Conservation (phyloP, 2,329 filamentous ascomycete species). For the Pseudocercospora crystallina region DNA sequence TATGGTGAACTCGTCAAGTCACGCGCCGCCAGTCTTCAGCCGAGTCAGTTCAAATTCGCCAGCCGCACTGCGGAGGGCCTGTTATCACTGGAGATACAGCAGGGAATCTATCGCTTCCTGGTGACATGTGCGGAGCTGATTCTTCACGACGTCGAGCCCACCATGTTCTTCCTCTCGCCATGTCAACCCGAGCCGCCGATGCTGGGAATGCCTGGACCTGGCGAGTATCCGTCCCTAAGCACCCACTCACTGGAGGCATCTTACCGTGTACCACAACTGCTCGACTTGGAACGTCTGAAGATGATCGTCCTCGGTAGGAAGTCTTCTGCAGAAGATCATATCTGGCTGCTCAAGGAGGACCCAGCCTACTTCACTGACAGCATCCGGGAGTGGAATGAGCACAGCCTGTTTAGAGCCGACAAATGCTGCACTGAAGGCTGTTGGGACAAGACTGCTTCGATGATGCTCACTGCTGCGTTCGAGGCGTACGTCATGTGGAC, state of each 20-base stretch:
- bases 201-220: neutral
- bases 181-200: slow-evolving; percentile 15
- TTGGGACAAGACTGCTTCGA: slow-evolving; percentile 17
- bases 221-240: slow-evolving; percentile 17
- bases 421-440: slow-evolving; percentile 7
- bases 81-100: slow-evolving; percentile 53
- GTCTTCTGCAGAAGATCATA: slow-evolving; percentile 52
- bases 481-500: slow-evolving; percentile 23
- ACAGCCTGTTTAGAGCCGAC: slow-evolving; percentile 41
- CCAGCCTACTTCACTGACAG: slow-evolving; percentile 55
- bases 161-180: slow-evolving; percentile 17
- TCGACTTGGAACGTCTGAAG: slow-evolving; percentile 50
- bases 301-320: slow-evolving; percentile 46
- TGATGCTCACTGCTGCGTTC: slow-evolving; percentile 23
- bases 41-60: slow-evolving; percentile 12
- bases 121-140: slow-evolving; percentile 49
- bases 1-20: slow-evolving; percentile 28
- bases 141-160: slow-evolving; percentile 51
- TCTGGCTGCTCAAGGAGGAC: slow-evolving; percentile 59
- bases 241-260: slow-evolving; percentile 49
- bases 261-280: slow-evolving; percentile 50
- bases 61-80: slow-evolving; percentile 32
- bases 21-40: slow-evolving; percentile 5
- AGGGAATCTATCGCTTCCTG: slow-evolving; percentile 51
- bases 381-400: slow-evolving; percentile 47